A percentile compares a stretch with the other conserved stretches of the same genome.
Conservation (phyloP, 805 yeast species). For the Candida namnaoensis region DNA sequence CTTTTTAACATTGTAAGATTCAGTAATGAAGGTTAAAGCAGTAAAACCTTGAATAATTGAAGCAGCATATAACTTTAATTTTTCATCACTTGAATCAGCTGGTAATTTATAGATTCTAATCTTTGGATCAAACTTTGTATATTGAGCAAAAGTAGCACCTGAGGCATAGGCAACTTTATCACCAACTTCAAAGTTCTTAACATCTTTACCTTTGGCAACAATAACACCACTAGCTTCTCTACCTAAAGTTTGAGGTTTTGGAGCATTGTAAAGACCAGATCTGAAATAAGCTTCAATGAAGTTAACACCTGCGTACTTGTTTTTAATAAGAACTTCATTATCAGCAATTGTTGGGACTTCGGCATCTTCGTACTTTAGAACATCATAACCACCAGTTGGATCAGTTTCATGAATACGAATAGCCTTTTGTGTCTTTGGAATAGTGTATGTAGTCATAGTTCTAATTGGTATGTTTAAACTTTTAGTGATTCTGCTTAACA, state of each 20-base stretch:
- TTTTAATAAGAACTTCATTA: conserved; percentile 61
- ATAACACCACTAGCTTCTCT: conserved; percentile 68
- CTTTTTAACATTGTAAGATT: conserved; percentile 55
- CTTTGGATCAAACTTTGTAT: conserved; percentile 37
- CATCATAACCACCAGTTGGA: conserved; percentile 36
- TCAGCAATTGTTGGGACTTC: conserved; percentile 47
- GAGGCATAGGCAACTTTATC: conserved; percentile 60
- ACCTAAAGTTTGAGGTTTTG: conserved; percentile 60
- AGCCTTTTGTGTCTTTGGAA: conserved; percentile 52
- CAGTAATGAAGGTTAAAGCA: conserved; percentile 60
- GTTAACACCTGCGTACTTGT: conserved; percentile 72
- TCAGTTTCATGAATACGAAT: conserved; percentile 45
- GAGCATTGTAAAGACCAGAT: conserved; percentile 60
- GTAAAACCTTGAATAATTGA: conserved; percentile 68
- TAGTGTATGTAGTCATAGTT: conserved; percentile 14
- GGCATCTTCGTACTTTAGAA: conserved; percentile 42
- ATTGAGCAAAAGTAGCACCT: conserved; percentile 61
- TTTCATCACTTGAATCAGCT: conserved; percentile 34
- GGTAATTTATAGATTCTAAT: conserved; percentile 39
- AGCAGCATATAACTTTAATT: conserved; percentile 50
- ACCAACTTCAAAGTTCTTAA: conserved; percentile 49
- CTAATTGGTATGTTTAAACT: neutral
- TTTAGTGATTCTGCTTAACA: too few species aligned
- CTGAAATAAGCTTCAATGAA: conserved; percentile 81
- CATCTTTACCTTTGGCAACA: conserved; percentile 54